A percentile compares a stretch with the other conserved stretches of the same genome.
Conservation (phyloP, 164 flowering plant genomes). For the Cinnamomum micranthum region DNA sequence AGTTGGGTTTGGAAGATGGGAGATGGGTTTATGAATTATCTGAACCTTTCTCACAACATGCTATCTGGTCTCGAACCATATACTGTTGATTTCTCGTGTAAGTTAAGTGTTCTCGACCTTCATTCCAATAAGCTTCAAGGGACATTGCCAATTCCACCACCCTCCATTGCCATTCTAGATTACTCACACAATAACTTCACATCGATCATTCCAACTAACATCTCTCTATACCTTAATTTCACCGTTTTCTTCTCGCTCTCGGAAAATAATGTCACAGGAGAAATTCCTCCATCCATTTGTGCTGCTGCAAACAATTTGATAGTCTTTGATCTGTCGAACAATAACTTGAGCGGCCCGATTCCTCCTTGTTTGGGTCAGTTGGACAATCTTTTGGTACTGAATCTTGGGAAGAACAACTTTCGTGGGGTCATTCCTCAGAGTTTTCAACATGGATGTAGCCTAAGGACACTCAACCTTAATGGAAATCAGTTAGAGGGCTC, state of each 20-base stretch:
- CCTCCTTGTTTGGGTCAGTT: constrained; percentile 36
- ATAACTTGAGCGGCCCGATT: constrained; percentile 35
- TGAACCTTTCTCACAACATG: background rate
- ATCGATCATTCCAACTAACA: constrained; percentile 22
- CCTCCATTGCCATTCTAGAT: constrained; percentile 28
- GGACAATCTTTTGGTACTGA: constrained; percentile 24
- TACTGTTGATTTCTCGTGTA: background rate
- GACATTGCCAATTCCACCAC: constrained; percentile 22
- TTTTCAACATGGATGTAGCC: too few species aligned
- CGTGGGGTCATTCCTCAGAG: too few species aligned
- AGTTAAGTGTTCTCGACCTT: background rate
- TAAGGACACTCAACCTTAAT: too few species aligned
- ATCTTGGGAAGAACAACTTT: too few species aligned
- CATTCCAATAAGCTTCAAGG: constrained; percentile 37
- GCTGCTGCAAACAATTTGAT: constrained; percentile 39
- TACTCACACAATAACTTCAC: constrained; percentile 43
- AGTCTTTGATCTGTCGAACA: constrained; percentile 50
- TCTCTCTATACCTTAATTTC: constrained; percentile 9
- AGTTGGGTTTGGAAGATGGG: background rate
- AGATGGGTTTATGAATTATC: background rate
- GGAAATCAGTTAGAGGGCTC: too few species aligned
- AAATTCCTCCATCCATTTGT: constrained; percentile 30
- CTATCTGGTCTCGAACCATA: background rate
- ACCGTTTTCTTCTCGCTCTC: constrained; percentile 35
- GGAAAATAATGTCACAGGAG: constrained; percentile 11